Percentiles rank a stretch among this genome's conserved stretches.
Conservation (phyloP, 306 rosid species). For the Sechiopsis laciniata region DNA sequence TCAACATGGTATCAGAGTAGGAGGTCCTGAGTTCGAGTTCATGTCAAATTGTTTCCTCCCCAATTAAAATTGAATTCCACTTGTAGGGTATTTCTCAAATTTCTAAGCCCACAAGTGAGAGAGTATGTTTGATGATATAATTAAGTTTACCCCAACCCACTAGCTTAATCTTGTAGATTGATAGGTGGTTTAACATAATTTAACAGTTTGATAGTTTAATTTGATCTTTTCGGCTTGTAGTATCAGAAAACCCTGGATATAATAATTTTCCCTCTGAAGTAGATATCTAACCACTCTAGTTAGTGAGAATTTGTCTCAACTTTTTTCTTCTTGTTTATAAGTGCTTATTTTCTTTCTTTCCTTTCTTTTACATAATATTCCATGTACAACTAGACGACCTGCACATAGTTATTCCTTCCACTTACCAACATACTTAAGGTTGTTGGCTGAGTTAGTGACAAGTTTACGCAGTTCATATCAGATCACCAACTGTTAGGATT, state of each 20-base stretch:
- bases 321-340: not conserved
- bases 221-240: not conserved
- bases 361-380: not conserved
- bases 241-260: not conserved
- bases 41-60: no score
- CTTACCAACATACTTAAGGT: not conserved
- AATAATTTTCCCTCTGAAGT: not conserved
- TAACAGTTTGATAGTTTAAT: not conserved
- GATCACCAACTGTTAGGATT: not conserved
- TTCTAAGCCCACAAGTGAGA: no score
- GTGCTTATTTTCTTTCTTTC: not conserved
- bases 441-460: conserved; percentile 15
- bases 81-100: no score
- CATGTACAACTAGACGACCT: not conserved
- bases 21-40: no score
- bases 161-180: no score
- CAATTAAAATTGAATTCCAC: no score
- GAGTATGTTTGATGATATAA: no score
- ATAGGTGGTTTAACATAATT: no score
- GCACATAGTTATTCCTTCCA: not conserved
- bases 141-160: no score
- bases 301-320: not conserved
- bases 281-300: not conserved
- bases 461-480: not conserved
- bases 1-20: no score